Base-by-base conservation (phyloP, 768 basidiomycete species). In the Phanerochaete carnosa region DNA sequence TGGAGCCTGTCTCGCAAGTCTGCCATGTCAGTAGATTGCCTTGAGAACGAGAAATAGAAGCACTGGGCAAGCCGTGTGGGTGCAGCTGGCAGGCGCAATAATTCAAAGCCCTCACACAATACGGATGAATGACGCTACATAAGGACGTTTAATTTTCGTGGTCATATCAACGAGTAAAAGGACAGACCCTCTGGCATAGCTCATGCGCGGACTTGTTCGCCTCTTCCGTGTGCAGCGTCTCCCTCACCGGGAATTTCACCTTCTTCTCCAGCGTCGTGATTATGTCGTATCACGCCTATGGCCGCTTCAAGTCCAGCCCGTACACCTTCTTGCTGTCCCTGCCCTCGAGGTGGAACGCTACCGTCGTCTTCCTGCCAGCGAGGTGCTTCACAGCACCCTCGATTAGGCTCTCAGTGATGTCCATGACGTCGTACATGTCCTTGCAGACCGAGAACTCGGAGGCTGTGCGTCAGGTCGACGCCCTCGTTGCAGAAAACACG, bases 221-320 rank as follows among this genome's bases (percentile, higher is more conserved):
- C 75, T 93, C 89, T 0, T 85, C 83, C 1, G 93, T 92, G 71
- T 95, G 93, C 45, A 98, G 80, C 26, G 90, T 86, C 46, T 96
- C 91, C 32, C 93, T 94, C 58, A 92, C 87, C 0, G 97, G 96
- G 85, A 99, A 98, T 76, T 81, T 94, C 71, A 91, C 90, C 45
- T 98, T 94, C 80, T 95, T 88, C 79, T 99, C 97, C 43, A 98
- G 78, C 25, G 96, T 98, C 66, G 76, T 85, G 66, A 98, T 98
- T 97, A 99, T 99, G 74, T 98, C 94, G 73, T 95, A 95, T 62
- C 93, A 80, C 89, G 96, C 96, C 97, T 96, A 99, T 13, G 97
- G 96, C 49, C 89, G 79, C 79, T 86, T 75, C 77, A 98, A 99
- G 65, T 99, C 89, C 59, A 98, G 83, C 60, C 84, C 82, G 65